Evolutionary conservation across 768 basidiomycete genomes (phyloP).

Genomic region (Cytidiella melzeri): DNA sequence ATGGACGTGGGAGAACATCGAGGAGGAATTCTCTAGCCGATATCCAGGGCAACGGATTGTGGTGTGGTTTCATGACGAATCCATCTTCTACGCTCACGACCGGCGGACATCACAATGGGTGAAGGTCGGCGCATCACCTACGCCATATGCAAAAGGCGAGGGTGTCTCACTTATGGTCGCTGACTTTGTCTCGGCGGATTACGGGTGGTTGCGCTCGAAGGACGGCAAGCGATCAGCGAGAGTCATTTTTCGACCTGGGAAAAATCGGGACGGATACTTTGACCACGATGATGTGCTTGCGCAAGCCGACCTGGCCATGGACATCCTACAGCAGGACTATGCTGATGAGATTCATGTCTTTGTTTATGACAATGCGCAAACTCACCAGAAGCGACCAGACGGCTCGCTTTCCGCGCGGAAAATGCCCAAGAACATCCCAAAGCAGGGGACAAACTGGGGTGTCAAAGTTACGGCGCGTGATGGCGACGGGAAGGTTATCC

Average conservation of each 20-base stretch:
- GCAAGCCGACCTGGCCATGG: slow-evolving; percentile 17
- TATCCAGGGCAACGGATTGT: slow-evolving; percentile 4
- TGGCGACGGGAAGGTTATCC: slow-evolving; percentile 7
- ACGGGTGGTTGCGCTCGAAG: slow-evolving; percentile 20
- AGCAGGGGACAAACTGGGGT: slow-evolving; percentile 2
- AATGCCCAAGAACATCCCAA: slow-evolving; percentile 16
- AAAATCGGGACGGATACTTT: slow-evolving; percentile 23
- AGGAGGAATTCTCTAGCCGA: background rate
- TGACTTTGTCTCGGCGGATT: slow-evolving; percentile 29
- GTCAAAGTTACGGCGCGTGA: slow-evolving; percentile 4
- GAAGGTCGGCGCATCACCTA: slow-evolving; percentile 7
- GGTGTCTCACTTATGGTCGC: slow-evolving; percentile 34
- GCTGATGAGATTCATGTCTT: slow-evolving; percentile 18
- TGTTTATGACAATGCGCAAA: slow-evolving; percentile 23
- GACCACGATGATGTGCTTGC: slow-evolving; percentile 17
- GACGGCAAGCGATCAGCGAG: slow-evolving; percentile 15
- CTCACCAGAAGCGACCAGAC: slow-evolving; percentile 20
- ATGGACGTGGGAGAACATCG: background rate
- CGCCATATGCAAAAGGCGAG: too few relatives aligned
- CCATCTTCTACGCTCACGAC: slow-evolving; percentile 36
- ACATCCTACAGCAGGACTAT: slow-evolving; percentile 16
- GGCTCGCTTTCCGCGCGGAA: slow-evolving; percentile 22
- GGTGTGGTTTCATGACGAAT: slow-evolving; percentile 36
- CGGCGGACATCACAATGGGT: slow-evolving; percentile 9
- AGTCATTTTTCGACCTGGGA: slow-evolving; percentile 18